Evolutionary conservation across 1,284 basidiomycete genomes (phyloP), one percentile per base, ranked within the genome.

Genomic region (Filobasidium uniguttulatum): DNA sequence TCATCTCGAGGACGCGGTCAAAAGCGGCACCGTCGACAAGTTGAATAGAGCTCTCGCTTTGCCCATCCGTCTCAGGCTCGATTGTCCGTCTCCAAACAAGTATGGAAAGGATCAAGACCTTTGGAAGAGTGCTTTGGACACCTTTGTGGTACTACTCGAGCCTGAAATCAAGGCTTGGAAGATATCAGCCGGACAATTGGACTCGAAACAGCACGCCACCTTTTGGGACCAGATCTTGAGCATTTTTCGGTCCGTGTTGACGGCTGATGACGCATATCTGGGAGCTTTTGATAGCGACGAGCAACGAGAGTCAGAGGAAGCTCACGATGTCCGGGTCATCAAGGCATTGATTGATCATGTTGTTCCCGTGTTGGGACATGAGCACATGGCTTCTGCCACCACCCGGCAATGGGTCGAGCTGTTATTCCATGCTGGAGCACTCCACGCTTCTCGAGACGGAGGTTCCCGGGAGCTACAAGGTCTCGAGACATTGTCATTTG

Each of bases 51-150:
- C 88, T 0, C 88, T 85, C 59, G 78, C 84, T 1, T 81, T 93
- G 29, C 89, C 91, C 0, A 81, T 96, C 64, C 89, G 89, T 64
- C 72, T 97, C 55, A 93, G 91, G 67, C 94, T 96, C 59, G 87
- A 90, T 40, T 94, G 91, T 63, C 90, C 91, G 0, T 71, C 82
- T 0, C 76, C 90, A 1, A 88, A 82, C 37, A 88, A 83, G 63
- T 85, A 80, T 60, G 85, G 85, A 1, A 80, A 83, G 48, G 88
- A 88, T 62, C 69, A 66, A n/a, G 86, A 88, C 0, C 68, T 94
- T 7, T 94, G 89, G 90, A 89, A 88, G 68, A 89, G 85, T 0
- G 88, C 87, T 2, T 82, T 83, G 9, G 77, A 73, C 8, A 26
- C 25, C 7, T 43, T 43, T 15, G 40, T 43, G 10, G 40, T 12